Evolutionary conservation across 2,329 filamentous ascomycete species (phyloP).

Genomic region (Catunica adiposa): DNA sequence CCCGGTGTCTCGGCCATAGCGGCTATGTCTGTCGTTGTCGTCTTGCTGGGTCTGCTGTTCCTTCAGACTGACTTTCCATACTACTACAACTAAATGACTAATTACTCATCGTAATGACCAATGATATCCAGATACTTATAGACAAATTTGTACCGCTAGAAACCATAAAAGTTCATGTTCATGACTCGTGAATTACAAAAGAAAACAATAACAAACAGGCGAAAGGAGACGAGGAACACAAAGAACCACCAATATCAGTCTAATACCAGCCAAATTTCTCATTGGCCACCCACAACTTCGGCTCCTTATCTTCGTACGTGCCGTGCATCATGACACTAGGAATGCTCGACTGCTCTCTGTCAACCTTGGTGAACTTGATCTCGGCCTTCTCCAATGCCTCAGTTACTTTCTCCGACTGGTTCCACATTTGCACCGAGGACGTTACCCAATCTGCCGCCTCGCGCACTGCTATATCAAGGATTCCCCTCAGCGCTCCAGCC

Average conservation of each 20-base stretch:
- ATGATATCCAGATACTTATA: conserved; percentile 1
- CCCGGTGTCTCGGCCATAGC: background rate
- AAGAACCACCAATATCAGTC: no score
- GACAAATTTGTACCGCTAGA: background rate
- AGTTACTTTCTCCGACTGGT: conserved; percentile 43
- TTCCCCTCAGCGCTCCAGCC: conserved; percentile 37
- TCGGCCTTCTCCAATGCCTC: conserved; percentile 29
- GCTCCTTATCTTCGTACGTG: conserved; percentile 6
- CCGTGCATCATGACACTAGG: conserved; percentile 54
- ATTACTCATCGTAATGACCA: background rate
- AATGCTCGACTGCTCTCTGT: conserved; percentile 50
- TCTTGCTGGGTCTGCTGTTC: conserved; percentile 7
- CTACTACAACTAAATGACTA: conserved; percentile 2
- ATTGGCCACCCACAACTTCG: conserved; percentile 54
- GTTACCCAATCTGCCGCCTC: conserved; percentile 60
- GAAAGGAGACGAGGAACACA: no score
- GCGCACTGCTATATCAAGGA: conserved; percentile 49
- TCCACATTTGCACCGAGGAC: conserved; percentile 64
- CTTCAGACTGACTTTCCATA: conserved; percentile 7
- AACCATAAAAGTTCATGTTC: background rate
- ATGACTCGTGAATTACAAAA: conserved; percentile 15
- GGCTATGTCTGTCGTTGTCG: background rate
- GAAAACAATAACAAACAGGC: conserved; percentile 7
- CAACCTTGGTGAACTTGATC: conserved; percentile 33
- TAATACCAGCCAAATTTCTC: conserved; percentile 64